Percentiles rank a stretch among this genome's conserved stretches.
These are phyloP conservation scores for Aphanocladium album DNA, from an alignment of 2,329 filamentous ascomycete species.

Conservation along the genomic window DNA sequence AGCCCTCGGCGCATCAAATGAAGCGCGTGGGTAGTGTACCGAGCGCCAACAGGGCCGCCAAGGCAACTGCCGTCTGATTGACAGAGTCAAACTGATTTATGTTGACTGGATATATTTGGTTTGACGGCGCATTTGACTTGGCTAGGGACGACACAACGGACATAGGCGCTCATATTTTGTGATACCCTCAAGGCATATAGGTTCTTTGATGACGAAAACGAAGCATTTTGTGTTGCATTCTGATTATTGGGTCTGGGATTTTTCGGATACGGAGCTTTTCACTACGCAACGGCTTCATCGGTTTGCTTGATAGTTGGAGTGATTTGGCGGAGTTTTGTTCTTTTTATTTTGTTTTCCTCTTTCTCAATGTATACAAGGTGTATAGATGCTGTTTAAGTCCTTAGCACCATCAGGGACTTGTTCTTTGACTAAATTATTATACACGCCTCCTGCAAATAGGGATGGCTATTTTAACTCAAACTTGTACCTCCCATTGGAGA, in stretches of 20 bases:
- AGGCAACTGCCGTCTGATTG: conserved; percentile 29
- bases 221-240: conserved; percentile 13
- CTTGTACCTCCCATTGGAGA: background rate
- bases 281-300: background rate
- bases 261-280: background rate
- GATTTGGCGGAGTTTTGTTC: conserved; percentile 5
- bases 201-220: conserved; percentile 18
- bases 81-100: conserved; percentile 8
- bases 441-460: background rate
- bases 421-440: background rate
- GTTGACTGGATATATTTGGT: conserved; percentile 3
- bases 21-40: conserved; percentile 30
- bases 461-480: background rate
- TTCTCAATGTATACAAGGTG: conserved; percentile 1
- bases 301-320: conserved; percentile 2
- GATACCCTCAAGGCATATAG: conserved; percentile 32
- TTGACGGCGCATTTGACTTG: conserved; percentile 5
- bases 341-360: conserved; percentile 1
- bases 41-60: conserved; percentile 28
- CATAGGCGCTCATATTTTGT: conserved; percentile 22
- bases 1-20: conserved; percentile 27
- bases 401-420: background rate
- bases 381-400: background rate
- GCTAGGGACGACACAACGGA: background rate
- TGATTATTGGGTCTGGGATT: conserved; percentile 6